Evolutionary conservation across 2,329 filamentous ascomycete genomes (phyloP), one percentile per base, ranked within the genome.

Genomic region (Blastomyces silverae): DNA sequence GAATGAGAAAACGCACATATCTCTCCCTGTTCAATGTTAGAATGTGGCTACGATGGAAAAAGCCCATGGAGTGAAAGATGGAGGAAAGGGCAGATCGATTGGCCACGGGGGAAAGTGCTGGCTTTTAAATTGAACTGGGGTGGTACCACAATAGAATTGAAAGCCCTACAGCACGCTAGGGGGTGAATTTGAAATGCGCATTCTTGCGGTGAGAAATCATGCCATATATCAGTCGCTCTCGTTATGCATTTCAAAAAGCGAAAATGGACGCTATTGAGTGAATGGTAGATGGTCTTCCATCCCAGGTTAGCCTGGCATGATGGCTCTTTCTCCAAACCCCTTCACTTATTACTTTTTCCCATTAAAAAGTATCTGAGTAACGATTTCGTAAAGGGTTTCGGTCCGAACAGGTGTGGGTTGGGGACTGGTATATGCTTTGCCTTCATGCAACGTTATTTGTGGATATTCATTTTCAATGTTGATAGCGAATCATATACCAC

Each of bases 91-190:
- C 55, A 39, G 31, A 15, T 58, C 56, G 37, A 58, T 28, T 58
- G 56, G 34, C 11, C 37, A 42, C 7, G 3, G 34, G 20, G 20
- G 11, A 42, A 42, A 20, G 7, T 34, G 55, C 4, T 39, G 55
- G 20, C 55, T 57, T 57, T 57, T 34, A 57, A 57, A 37, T 57
- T n/a, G 55, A 39, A 39, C 55, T 42, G 34, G 31, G 2, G n/a
- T 37, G 31, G 17, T 13, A 8, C 2, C 20, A 13, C 5, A 22
- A 44, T 2, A 6, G 34, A 39, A 22, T 42, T 58, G 13, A 25
- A 42, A 42, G 10, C 20, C 34, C n/a, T 39, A 22, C 3, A 58
- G 4, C n/a, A 37, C 34, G 37, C 37, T 22, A 44, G n/a, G 56
- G 56, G 10, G 34, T 13, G 0, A 25, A 22, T n/a, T 34, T 8